Conservation (phyloP, 495 filamentous ascomycete species). For the Pseudevernia furfuracea region DNA sequence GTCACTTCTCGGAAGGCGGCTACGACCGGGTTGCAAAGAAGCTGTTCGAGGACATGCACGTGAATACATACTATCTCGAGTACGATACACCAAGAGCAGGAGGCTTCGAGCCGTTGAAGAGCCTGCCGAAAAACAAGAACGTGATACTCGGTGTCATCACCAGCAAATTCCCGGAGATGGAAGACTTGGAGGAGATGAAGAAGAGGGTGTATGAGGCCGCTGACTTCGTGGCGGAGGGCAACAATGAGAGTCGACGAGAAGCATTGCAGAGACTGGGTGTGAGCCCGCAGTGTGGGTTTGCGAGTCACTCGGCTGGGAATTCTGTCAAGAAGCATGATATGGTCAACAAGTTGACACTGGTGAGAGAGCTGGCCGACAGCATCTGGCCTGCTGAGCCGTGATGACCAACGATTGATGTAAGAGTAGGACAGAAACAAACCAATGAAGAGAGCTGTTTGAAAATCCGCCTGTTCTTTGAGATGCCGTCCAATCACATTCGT, state of each 20-base stretch:
- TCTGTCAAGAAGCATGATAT: conserved; percentile 56
- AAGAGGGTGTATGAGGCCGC: conserved; percentile 58
- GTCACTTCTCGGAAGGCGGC: conserved; percentile 73
- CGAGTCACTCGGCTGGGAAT: conserved; percentile 62
- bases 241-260: conserved; percentile 52
- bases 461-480: too few relatives aligned
- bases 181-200: conserved; percentile 69
- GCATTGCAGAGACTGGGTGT: conserved; percentile 61
- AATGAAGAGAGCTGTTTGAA: too few relatives aligned
- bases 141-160: conserved; percentile 71
- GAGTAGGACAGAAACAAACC: neutral
- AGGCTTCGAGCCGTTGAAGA: conserved; percentile 69
- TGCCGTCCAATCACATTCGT: too few relatives aligned
- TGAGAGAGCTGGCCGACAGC: conserved; percentile 61
- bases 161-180: conserved; percentile 63
- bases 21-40: conserved; percentile 75
- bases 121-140: conserved; percentile 63
- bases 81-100: conserved; percentile 72
- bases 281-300: conserved; percentile 77
- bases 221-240: conserved; percentile 62
- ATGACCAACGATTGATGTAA: neutral
- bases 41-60: conserved; percentile 67
- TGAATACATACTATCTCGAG: conserved; percentile 76
- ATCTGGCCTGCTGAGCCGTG: conserved; percentile 63
- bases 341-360: conserved; percentile 60